Conservation (phyloP, 257 asterid species). For the Capsicum pubescens region DNA sequence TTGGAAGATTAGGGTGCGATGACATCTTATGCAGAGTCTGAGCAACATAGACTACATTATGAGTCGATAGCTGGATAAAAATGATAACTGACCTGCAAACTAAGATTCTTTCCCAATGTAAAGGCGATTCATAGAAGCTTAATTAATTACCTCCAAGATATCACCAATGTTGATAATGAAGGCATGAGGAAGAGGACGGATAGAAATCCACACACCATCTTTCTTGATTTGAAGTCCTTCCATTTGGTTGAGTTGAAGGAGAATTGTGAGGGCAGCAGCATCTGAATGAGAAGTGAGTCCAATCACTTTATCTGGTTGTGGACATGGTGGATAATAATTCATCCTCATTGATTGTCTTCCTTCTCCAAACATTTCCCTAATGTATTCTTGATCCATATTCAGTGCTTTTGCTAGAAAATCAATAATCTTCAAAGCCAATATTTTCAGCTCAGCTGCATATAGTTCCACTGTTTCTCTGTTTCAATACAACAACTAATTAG, state of each 20-base stretch:
- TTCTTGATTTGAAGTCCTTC: conserved; percentile 35
- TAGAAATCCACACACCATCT: conserved; percentile 27
- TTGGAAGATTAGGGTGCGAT: neutral
- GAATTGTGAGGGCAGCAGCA: conserved; percentile 28
- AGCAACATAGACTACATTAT: too few species aligned
- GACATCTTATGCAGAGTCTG: too few species aligned
- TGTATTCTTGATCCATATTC: conserved; percentile 46
- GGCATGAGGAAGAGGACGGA: conserved; percentile 31
- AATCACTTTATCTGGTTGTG: conserved; percentile 30
- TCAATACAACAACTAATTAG: neutral
- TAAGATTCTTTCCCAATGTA: neutral
- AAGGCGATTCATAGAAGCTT: neutral
- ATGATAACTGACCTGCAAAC: too few species aligned
- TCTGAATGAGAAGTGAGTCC: conserved; percentile 37
- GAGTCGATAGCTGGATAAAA: neutral
- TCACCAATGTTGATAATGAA: conserved; percentile 35
- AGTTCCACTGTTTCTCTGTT: conserved; percentile 56
- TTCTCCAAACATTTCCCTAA: conserved; percentile 25
- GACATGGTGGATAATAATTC: conserved; percentile 35
- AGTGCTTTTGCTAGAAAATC: conserved; percentile 45
- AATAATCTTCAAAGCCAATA: conserved; percentile 49
- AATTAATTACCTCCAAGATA: conserved; percentile 32
- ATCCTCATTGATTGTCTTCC: conserved; percentile 26
- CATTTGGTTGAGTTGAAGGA: conserved; percentile 29
- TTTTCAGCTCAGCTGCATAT: conserved; percentile 46